Percentiles rank a stretch among this genome's conserved stretches.
Conservation (phyloP, 2,329 filamentous ascomycete genomes). For the Myriosclerotinia duriaeana region DNA sequence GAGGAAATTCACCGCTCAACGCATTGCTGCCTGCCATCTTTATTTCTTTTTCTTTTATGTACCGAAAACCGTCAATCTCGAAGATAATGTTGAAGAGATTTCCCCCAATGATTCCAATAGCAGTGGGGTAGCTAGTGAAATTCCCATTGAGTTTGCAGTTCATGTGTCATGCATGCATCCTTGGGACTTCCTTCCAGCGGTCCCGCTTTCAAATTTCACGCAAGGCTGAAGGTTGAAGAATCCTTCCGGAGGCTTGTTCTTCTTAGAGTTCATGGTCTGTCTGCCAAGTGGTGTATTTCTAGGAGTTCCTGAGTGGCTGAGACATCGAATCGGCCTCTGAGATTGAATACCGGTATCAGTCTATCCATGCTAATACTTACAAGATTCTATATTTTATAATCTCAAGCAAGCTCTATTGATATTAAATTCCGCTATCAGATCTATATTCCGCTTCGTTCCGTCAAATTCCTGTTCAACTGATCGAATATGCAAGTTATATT, state of each 20-base stretch:
- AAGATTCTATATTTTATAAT: neutral
- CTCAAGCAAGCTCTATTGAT: neutral
- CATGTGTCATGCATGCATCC: conserved; percentile 11
- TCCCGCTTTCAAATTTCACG: neutral
- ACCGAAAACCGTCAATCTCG: neutral
- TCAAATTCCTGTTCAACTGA: neutral
- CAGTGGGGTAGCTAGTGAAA: neutral
- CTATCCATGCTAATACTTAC: neutral
- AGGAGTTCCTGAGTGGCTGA: neutral
- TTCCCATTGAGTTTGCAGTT: neutral
- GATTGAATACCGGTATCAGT: neutral
- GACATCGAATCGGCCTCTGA: neutral
- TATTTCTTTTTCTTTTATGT: neutral
- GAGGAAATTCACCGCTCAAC: neutral
- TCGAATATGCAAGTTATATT: neutral
- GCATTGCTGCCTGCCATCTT: neutral
- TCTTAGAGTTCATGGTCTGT: neutral
- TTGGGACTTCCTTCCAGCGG: neutral
- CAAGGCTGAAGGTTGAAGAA: conserved; percentile 9
- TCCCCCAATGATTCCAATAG: neutral
- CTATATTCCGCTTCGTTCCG: neutral
- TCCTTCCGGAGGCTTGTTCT: neutral
- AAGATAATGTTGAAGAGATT: neutral
- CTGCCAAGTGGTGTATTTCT: neutral
- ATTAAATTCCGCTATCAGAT: neutral